These are phyloP conservation scores for Nepenthes alata DNA, from an alignment of 179 eudicot genomes.

Conservation along the genomic window DNA sequence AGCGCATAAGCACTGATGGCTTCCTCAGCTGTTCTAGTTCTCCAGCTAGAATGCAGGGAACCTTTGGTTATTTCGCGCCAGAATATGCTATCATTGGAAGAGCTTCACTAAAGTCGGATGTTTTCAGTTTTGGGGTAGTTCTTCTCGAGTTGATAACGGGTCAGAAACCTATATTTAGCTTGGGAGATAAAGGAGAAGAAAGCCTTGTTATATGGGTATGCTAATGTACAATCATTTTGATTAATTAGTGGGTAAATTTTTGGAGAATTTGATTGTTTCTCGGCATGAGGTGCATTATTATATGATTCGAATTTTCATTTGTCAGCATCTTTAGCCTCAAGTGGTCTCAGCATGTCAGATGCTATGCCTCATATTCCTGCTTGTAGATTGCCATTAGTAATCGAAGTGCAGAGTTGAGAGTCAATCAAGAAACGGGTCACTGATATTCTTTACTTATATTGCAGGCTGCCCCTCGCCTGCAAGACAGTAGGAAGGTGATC, in stretches of 20 bases:
- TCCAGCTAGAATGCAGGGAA: slow-evolving; percentile 90
- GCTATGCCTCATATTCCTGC: not conserved
- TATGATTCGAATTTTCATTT: too few relatives aligned
- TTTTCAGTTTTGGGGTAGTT: slow-evolving; percentile 97
- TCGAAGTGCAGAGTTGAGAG: not conserved
- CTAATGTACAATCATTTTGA: not conserved
- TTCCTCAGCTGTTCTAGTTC: slow-evolving; percentile 63
- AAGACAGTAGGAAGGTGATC: slow-evolving; percentile 49
- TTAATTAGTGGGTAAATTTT: not conserved
- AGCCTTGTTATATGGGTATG: slow-evolving; percentile 94
- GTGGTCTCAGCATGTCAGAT: too few relatives aligned
- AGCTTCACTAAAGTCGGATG: slow-evolving; percentile 82
- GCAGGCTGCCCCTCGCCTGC: slow-evolving; percentile 79
- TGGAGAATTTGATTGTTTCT: too few relatives aligned
- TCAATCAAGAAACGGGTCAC: not conserved
- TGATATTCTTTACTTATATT: not conserved
- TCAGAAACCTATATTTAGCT: slow-evolving; percentile 57
- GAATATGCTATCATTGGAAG: slow-evolving; percentile 83
- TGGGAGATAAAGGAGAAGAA: slow-evolving; percentile 49
- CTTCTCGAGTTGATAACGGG: slow-evolving; percentile 87
- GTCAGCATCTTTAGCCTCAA: too few relatives aligned
- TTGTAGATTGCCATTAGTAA: not conserved
- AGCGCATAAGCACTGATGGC: slow-evolving; percentile 56
- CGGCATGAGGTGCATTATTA: too few relatives aligned
- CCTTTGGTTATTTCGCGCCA: slow-evolving; percentile 97